phyloP scores from a whole-genome alignment of 2,329 filamentous ascomycete species.

The Pseudogymnoascus sp. region DNA sequence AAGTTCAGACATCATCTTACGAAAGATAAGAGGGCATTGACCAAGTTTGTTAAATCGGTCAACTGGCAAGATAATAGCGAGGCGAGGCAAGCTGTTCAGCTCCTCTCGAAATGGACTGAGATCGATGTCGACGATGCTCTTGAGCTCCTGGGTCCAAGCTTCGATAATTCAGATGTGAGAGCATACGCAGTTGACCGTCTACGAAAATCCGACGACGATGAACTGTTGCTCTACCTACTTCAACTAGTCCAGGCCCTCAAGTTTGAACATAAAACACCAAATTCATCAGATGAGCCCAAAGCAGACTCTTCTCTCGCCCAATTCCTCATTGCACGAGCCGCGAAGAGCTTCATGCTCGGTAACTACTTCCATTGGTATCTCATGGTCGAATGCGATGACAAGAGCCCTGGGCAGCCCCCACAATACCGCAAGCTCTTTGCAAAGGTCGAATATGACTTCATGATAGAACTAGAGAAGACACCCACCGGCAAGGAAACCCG shows the following conservation, averaged over 20 bases:
- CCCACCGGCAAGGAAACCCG: constrained; percentile 66
- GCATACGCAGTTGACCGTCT: constrained; percentile 90
- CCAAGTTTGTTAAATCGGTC: constrained; percentile 96
- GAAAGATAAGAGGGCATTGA: constrained; percentile 83
- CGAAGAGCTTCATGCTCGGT: constrained; percentile 80
- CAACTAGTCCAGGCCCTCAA: constrained; percentile 95
- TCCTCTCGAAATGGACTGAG: constrained; percentile 89
- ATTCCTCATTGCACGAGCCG: constrained; percentile 83
- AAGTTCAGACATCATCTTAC: constrained; percentile 94
- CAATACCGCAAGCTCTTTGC: constrained; percentile 81
- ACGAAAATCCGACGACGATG: constrained; percentile 85
- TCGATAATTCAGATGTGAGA: constrained; percentile 80
- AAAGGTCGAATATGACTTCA: constrained; percentile 93
- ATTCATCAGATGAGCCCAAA: constrained; percentile 54
- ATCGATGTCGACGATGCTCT: constrained; percentile 96
- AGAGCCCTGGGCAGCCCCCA: constrained; percentile 64
- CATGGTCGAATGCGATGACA: constrained; percentile 87
- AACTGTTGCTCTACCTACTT: constrained; percentile 82
- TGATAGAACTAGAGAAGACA: constrained; percentile 72
- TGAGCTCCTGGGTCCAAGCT: constrained; percentile 85
- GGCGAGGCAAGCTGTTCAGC: constrained; percentile 79
- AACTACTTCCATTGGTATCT: constrained; percentile 98
- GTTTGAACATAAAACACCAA: constrained; percentile 70
- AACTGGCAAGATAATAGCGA: constrained; percentile 86
- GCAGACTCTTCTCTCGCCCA: constrained; percentile 79